Conservation (phyloP, 768 basidiomycete genomes). For the Suillus subalutaceus region DNA sequence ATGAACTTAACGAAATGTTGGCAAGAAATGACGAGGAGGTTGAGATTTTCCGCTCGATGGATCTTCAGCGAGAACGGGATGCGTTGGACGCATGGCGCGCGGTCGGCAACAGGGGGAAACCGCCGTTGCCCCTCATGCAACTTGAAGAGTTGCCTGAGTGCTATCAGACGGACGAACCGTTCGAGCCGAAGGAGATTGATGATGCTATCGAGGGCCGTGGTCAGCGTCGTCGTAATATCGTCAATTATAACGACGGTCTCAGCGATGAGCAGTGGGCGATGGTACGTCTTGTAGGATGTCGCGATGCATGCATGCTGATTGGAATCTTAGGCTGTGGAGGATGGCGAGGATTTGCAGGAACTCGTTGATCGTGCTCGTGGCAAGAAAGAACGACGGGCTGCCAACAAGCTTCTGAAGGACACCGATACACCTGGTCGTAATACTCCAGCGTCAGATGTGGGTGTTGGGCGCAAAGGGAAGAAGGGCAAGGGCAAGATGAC, state of each 20-base stretch:
- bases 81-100: slow-evolving; percentile 67
- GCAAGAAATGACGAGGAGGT: slow-evolving; percentile 83
- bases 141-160: slow-evolving; percentile 91
- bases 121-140: slow-evolving; percentile 76
- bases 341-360: slow-evolving; percentile 80
- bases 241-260: slow-evolving; percentile 92
- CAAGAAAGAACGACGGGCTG: slow-evolving; percentile 63
- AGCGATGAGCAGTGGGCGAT: slow-evolving; percentile 93
- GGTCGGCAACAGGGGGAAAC: slow-evolving; percentile 74
- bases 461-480: slow-evolving; percentile 55
- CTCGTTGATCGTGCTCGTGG: slow-evolving; percentile 65
- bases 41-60: slow-evolving; percentile 79
- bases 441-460: slow-evolving; percentile 66
- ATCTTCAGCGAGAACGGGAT: slow-evolving; percentile 75
- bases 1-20: slow-evolving; percentile 92
- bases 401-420: slow-evolving; percentile 61
- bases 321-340: slow-evolving; percentile 64
- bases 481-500: slow-evolving; percentile 63
- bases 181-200: slow-evolving; percentile 63
- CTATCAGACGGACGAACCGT: slow-evolving; percentile 85
- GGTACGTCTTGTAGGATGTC: slow-evolving; percentile 43
- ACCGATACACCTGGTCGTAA: slow-evolving; percentile 62
- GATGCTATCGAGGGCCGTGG: slow-evolving; percentile 75
- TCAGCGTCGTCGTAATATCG: slow-evolving; percentile 78
- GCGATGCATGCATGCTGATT: neutral